phyloP scores from a whole-genome alignment of 495 filamentous ascomycete species.

The Chaetomidium leptoderma region DNA sequence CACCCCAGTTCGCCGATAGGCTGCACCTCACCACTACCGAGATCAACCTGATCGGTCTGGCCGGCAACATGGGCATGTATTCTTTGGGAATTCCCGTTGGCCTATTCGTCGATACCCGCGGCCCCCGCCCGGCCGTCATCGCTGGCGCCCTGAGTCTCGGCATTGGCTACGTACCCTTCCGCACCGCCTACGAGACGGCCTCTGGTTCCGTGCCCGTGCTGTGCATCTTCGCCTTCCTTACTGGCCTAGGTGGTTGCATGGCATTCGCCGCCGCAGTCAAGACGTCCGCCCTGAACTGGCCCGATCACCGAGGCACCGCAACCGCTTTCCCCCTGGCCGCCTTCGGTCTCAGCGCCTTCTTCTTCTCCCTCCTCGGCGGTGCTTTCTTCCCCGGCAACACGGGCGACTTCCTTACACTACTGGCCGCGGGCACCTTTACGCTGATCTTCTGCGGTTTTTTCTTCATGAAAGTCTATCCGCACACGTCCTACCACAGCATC shows the following conservation, averaged over 20 bases:
- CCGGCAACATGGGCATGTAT: conserved; percentile 97
- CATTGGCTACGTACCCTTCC: conserved; percentile 77
- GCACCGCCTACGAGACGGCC: conserved; percentile 56
- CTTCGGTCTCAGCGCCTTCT: conserved; percentile 93
- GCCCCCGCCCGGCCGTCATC: conserved; percentile 71
- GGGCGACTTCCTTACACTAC: conserved; percentile 68
- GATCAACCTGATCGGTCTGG: conserved; percentile 81
- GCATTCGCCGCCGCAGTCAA: conserved; percentile 87
- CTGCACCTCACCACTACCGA: conserved; percentile 84
- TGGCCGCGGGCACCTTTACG: conserved; percentile 73
- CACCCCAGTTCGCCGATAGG: conserved; percentile 82
- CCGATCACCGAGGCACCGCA: conserved; percentile 83
- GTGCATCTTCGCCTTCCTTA: conserved; percentile 78
- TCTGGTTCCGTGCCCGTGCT: conserved; percentile 65
- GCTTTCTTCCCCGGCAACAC: conserved; percentile 82
- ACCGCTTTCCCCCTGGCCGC: conserved; percentile 89
- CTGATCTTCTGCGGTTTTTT: conserved; percentile 71
- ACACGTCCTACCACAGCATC: conserved; percentile 61
- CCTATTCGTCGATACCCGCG: conserved; percentile 77
- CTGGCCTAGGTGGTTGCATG: conserved; percentile 80
- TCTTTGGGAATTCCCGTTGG: conserved; percentile 85
- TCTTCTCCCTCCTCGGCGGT: conserved; percentile 77
- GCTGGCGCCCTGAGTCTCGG: conserved; percentile 66
- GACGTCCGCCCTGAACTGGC: conserved; percentile 86
- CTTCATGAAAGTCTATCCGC: conserved; percentile 74